These are phyloP conservation scores for Alternaria arbusti DNA, from an alignment of 2,329 filamentous ascomycete genomes.

Conservation along the genomic window DNA sequence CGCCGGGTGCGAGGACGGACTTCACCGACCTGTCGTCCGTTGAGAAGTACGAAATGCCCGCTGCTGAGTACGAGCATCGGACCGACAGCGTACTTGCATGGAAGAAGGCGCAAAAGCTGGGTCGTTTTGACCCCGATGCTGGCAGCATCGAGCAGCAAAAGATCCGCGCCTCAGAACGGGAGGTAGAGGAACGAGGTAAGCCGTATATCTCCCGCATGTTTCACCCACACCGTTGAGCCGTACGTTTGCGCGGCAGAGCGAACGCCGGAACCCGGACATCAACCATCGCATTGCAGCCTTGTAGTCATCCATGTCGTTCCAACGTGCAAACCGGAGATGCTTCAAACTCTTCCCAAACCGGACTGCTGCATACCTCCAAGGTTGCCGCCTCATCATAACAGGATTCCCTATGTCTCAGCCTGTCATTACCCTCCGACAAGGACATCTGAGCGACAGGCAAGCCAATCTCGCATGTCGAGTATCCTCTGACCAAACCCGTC, in stretches of 20 bases:
- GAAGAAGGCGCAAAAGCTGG: conserved; percentile 96
- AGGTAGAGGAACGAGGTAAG: conserved; percentile 72
- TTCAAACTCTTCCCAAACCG: conserved; percentile 24
- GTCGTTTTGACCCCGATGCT: conserved; percentile 89
- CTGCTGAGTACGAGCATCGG: conserved; percentile 82
- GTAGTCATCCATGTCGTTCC: conserved; percentile 6
- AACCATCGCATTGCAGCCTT: conserved; percentile 12
- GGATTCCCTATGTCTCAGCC: conserved; percentile 26
- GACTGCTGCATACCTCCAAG: conserved; percentile 22
- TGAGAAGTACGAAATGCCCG: conserved; percentile 89
- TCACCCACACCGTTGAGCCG: conserved; percentile 16
- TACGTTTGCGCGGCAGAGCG: conserved; percentile 23
- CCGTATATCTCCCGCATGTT: conserved; percentile 17
- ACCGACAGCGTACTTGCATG: conserved; percentile 89
- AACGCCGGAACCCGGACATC: conserved; percentile 9
- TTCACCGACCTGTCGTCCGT: conserved; percentile 82
- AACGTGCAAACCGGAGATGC: conserved; percentile 16
- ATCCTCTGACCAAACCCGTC: conserved; percentile 6
- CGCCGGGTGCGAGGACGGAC: conserved; percentile 75
- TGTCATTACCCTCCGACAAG: conserved; percentile 22
- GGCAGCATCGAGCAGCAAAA: conserved; percentile 76
- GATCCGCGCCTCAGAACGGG: conserved; percentile 69
- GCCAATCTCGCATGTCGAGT: conserved; percentile 1
- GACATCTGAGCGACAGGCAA: conserved; percentile 1
- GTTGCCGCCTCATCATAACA: conserved; percentile 5